These are phyloP conservation scores for Rhizophlyctis rosea DNA, from an alignment of 192 early-diverging fungal species.

Conservation along the genomic window DNA sequence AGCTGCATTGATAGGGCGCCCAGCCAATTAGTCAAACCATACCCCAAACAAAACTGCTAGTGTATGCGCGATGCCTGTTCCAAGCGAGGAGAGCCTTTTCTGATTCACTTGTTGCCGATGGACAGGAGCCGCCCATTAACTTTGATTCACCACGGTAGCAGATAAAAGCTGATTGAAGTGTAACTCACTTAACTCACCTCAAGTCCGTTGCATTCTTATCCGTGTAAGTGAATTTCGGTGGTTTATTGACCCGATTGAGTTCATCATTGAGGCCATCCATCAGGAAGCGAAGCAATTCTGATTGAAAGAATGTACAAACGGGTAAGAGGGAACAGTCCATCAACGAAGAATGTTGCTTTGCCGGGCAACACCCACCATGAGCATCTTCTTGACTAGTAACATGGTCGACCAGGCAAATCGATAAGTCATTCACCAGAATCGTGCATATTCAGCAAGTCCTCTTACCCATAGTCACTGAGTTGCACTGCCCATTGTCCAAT, in stretches of 20 bases:
- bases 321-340: not conserved
- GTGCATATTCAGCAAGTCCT: not conserved
- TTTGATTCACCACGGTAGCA: not conserved
- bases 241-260: slow-evolving; percentile 34
- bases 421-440: not conserved
- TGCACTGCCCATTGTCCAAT: slow-evolving; percentile 73
- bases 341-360: not conserved
- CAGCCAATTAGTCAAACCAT: too few relatives aligned
- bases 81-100: slow-evolving; percentile 47
- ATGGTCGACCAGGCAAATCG: not conserved
- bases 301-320: not conserved
- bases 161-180: not conserved
- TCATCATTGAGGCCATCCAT: slow-evolving; percentile 53
- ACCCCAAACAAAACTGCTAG: slow-evolving; percentile 44
- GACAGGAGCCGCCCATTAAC: too few relatives aligned
- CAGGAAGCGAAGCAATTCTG: slow-evolving; percentile 51
- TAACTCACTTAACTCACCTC: slow-evolving; percentile 18
- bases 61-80: slow-evolving; percentile 36
- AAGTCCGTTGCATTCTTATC: slow-evolving; percentile 40
- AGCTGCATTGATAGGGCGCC: too few relatives aligned
- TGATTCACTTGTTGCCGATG: slow-evolving; percentile 31
- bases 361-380: slow-evolving; percentile 34
- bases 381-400: slow-evolving; percentile 43
- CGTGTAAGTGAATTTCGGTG: slow-evolving; percentile 40
- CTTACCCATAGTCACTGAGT: slow-evolving; percentile 70